These are phyloP conservation scores for Emergomyces africanus DNA, from an alignment of 2,329 filamentous ascomycete genomes.

Conservation along the genomic window DNA sequence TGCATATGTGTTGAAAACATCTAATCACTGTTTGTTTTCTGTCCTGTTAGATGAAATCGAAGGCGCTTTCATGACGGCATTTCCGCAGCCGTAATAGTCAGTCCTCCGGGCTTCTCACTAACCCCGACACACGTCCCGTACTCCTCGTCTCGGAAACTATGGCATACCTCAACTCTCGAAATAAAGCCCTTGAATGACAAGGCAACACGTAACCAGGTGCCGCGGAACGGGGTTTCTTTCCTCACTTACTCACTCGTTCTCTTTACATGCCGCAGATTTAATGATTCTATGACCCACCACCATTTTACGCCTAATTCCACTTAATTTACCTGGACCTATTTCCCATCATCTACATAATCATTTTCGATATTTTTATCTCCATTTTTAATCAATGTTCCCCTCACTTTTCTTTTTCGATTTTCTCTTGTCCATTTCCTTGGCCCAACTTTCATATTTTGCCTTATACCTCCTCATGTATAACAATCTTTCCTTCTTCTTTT, in stretches of 20 bases:
- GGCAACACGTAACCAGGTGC: background rate
- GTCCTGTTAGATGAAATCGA: slow-evolving; percentile 27
- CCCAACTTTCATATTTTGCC: background rate
- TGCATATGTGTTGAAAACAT: background rate
- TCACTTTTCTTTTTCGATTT: background rate
- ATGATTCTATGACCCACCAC: background rate
- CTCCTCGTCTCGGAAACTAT: background rate
- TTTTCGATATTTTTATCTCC: background rate
- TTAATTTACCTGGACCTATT: background rate
- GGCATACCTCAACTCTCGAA: background rate
- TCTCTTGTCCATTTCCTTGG: background rate
- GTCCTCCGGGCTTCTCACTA: background rate
- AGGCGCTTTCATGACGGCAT: slow-evolving; percentile 31
- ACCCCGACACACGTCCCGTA: background rate
- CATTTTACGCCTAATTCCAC: background rate
- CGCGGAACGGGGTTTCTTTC: background rate
- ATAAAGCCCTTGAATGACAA: background rate
- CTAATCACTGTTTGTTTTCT: background rate
- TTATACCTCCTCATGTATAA: background rate
- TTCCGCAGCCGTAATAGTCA: slow-evolving; percentile 17
- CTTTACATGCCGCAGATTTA: background rate
- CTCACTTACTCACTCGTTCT: background rate
- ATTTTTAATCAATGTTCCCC: background rate
- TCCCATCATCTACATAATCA: background rate
- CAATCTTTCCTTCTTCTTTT: background rate